Percentiles rank a stretch among this genome's conserved stretches.
Evolutionary conservation across 768 basidiomycete genomes (phyloP).

Genomic region (Pulveroboletus sp.): DNA sequence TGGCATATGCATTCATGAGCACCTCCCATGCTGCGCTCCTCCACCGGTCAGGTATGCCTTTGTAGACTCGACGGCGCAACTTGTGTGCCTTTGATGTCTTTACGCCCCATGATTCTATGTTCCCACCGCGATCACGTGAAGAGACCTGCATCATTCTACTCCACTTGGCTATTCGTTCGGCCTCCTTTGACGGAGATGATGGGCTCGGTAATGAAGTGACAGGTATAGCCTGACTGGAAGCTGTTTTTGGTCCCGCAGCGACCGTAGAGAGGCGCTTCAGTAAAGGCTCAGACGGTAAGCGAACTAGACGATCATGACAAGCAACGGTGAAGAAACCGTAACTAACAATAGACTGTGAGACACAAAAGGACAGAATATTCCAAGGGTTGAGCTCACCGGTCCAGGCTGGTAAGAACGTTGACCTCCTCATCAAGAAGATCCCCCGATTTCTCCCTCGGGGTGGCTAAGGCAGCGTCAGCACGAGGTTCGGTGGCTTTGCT

Average conservation of each 20-base stretch:
- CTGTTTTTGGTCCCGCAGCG: slow-evolving; percentile 41
- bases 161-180: slow-evolving; percentile 84
- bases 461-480: slow-evolving; percentile 51
- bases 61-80: slow-evolving; percentile 75
- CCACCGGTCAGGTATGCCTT: slow-evolving; percentile 97
- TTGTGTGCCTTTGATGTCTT: slow-evolving; percentile 61
- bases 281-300: slow-evolving; percentile 59
- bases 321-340: slow-evolving; percentile 87
- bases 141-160: slow-evolving; percentile 78
- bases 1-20: slow-evolving; percentile 56
- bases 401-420: slow-evolving; percentile 68
- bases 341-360: slow-evolving; percentile 37
- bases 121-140: slow-evolving; percentile 69
- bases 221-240: slow-evolving; percentile 43
- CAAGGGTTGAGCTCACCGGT: slow-evolving; percentile 57
- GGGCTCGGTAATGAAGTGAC: slow-evolving; percentile 46
- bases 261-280: slow-evolving; percentile 51
- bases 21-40: slow-evolving; percentile 88
- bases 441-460: slow-evolving; percentile 56
- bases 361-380: not conserved
- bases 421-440: slow-evolving; percentile 73
- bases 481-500: slow-evolving; percentile 56
- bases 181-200: slow-evolving; percentile 54
- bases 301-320: slow-evolving; percentile 80
- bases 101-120: slow-evolving; percentile 69